Percentiles rank a stretch among this genome's conserved stretches.
Evolutionary conservation across 2,329 filamentous ascomycete species (phyloP).

Genomic region (Cordyceps tenuipes): DNA sequence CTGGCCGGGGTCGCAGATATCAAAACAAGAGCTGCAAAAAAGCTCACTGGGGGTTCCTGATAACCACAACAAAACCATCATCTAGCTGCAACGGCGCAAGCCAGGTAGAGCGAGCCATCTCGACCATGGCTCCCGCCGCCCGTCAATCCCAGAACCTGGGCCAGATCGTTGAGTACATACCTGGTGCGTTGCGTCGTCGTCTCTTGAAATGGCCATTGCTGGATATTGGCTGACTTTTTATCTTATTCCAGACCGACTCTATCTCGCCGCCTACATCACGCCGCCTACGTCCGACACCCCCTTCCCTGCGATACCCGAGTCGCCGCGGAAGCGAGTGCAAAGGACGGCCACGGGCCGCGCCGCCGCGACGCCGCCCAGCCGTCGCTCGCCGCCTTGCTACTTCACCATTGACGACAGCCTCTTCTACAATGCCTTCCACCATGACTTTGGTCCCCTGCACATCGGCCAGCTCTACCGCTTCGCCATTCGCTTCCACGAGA

Average conservation of each 20-base stretch:
- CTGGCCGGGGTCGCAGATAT: no score
- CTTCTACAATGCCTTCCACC: constrained; percentile 96
- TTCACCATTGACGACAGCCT: constrained; percentile 91
- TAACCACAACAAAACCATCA: neutral
- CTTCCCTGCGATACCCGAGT: constrained; percentile 60
- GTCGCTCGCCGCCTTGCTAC: constrained; percentile 63
- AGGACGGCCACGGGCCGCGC: constrained; percentile 51
- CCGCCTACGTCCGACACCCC: constrained; percentile 72
- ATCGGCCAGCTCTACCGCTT: constrained; percentile 97
- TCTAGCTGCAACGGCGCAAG: neutral
- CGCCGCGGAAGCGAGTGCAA: constrained; percentile 35
- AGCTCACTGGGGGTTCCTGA: neutral
- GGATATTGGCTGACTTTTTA: neutral
- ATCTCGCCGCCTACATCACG: constrained; percentile 84
- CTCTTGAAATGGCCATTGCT: neutral
- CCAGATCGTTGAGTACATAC: constrained; percentile 93
- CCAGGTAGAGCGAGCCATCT: constrained; percentile 18
- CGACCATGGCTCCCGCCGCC: constrained; percentile 43
- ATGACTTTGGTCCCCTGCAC: constrained; percentile 95
- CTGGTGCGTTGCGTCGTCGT: constrained; percentile 55
- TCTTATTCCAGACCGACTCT: constrained; percentile 67
- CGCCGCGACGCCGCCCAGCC: constrained; percentile 21
- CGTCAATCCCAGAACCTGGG: constrained; percentile 55
- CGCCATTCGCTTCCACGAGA: constrained; percentile 90
- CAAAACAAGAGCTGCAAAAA: neutral